phyloP scores from a whole-genome alignment of 2,329 filamentous ascomycete species.

The Coleophoma cylindrospora region DNA sequence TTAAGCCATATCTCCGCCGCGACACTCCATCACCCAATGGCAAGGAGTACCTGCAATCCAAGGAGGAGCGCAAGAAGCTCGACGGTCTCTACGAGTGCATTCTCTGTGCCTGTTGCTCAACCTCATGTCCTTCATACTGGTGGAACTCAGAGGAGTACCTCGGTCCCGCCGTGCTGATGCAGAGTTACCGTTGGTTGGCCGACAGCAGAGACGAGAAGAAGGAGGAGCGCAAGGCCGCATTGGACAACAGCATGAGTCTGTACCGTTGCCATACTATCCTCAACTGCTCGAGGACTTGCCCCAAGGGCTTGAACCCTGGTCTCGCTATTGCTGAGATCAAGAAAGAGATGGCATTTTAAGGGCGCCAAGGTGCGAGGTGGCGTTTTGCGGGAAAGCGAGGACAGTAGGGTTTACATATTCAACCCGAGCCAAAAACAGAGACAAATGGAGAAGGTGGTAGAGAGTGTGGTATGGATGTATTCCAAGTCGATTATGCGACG shows the following conservation, averaged over 20 bases:
- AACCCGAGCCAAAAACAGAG: constrained; percentile 15
- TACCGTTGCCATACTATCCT: constrained; percentile 99
- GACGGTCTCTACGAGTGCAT: constrained; percentile 99
- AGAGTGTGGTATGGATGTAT: constrained; percentile 10
- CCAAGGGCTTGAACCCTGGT: constrained; percentile 96
- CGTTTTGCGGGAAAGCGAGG: too few relatives aligned
- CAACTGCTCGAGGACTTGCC: constrained; percentile 96
- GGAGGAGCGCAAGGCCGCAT: constrained; percentile 78
- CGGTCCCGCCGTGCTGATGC: constrained; percentile 90
- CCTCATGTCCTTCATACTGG: constrained; percentile 99
- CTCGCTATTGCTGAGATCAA: constrained; percentile 96
- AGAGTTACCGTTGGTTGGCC: constrained; percentile 96
- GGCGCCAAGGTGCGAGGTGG: constrained; percentile 12
- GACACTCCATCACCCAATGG: constrained; percentile 80
- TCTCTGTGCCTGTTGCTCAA: constrained; percentile 98
- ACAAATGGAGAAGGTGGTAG: constrained; percentile 23
- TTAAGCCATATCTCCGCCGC: constrained; percentile 96
- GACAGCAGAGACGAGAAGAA: constrained; percentile 92
- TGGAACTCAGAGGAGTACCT: constrained; percentile 99
- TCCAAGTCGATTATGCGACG: too few relatives aligned
- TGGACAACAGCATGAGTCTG: constrained; percentile 98
- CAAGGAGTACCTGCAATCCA: constrained; percentile 85
- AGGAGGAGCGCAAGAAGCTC: constrained; percentile 86
- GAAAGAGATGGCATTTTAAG: constrained; percentile 75
- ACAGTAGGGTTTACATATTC: too few relatives aligned